These are phyloP conservation scores for Populus davidiana DNA, from an alignment of 345 rosid genomes.

Conservation along the genomic window DNA sequence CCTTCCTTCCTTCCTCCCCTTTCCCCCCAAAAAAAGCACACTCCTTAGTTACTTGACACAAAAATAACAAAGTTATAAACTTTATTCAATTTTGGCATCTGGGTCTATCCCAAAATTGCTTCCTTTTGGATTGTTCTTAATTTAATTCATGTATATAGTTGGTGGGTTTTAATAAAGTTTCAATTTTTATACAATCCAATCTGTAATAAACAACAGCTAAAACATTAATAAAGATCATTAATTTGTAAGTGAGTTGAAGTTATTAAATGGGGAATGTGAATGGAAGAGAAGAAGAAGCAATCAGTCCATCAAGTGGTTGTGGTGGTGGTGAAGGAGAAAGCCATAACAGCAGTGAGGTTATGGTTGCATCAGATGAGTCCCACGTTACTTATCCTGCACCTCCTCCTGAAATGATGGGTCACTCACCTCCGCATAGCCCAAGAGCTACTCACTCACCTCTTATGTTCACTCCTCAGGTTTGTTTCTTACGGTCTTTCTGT, in stretches of 20 bases:
- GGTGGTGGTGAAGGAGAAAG: conserved; percentile 40
- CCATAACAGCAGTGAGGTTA: conserved; percentile 30
- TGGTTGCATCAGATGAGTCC: conserved; percentile 44
- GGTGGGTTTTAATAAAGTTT: background rate
- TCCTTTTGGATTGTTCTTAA: background rate
- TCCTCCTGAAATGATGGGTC: conserved; percentile 67
- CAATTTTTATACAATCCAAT: background rate
- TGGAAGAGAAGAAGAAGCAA: conserved; percentile 75
- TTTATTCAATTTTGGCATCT: conserved; percentile 5
- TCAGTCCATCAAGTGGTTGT: conserved; percentile 35
- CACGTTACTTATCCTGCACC: conserved; percentile 16
- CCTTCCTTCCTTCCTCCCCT: background rate
- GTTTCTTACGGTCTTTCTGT: background rate
- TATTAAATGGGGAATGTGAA: conserved; percentile 83
- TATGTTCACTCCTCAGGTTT: conserved; percentile 94
- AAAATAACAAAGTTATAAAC: background rate
- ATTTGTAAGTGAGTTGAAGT: conserved; percentile 7
- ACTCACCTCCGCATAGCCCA: conserved; percentile 91
- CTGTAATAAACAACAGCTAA: background rate
- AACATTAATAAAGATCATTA: background rate
- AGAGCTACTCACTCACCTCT: conserved; percentile 76
- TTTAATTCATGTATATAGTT: background rate
- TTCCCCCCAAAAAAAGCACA: background rate
- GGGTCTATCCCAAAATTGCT: background rate
- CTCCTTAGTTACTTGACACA: background rate